Evolutionary conservation across 257 asterid species (phyloP), one percentile per base, ranked within the genome.

Genomic region (Paulownia fortunei): DNA sequence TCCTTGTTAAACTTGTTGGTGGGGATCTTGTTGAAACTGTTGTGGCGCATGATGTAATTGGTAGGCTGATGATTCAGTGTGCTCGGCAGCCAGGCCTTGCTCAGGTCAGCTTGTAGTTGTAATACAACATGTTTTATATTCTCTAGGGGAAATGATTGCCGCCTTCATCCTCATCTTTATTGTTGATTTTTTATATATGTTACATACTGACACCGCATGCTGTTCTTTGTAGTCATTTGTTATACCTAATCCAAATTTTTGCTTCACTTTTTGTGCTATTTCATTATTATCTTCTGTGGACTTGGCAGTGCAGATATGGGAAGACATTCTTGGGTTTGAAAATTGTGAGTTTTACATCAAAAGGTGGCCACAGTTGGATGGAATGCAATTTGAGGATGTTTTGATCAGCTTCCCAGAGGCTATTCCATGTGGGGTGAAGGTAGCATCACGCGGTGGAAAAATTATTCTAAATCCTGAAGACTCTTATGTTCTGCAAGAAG

Each of bases 21-120:
- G 97, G 96, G 58, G 88, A 90, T 81, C 96, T 93, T 85, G 97
- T 93, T 80, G 94, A 93, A 89, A 93, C 98, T 71, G 97, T 93
- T 74, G 98, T 93, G 52, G 98, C 98, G 0, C 98, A 93, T 85
- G 98, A 93, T 78, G 98, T 91, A 63, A 93, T 91, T 77, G 98
- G 98, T 76, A 87, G 98, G 75, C 84, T 93, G 82, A 93, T 93
- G 98, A 93, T 93, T 74, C 98, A 93, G 74, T 93, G 98, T 86
- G 98, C 98, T 81, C 89, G 97, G 26, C 98, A 93, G 76, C 98
- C 98, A 65, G 98, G 98, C 69, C 97, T 93, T 73, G 98, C 97
- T n/a, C 97, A 91, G 97, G 98, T 92, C 85, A 83, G 72, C 82
- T 85, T 67, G 55, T 73, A 37, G 70, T 65, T 52, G 9, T 67